These are phyloP conservation scores for Hypoxylon fuscum DNA, from an alignment of 495 filamentous ascomycete species.

Conservation along the genomic window DNA sequence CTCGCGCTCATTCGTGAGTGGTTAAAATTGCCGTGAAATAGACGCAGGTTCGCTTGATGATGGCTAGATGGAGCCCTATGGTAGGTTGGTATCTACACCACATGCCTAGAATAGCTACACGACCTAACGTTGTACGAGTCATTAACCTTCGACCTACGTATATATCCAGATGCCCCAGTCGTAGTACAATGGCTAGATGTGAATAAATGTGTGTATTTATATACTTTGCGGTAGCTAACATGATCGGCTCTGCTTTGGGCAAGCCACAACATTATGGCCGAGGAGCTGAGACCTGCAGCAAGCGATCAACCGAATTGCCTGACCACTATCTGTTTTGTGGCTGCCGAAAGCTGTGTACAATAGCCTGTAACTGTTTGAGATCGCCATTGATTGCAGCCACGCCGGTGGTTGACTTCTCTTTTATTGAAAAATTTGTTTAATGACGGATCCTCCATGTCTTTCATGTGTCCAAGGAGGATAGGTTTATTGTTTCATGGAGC, in stretches of 20 bases:
- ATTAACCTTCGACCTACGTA: neutral
- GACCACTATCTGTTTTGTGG: neutral
- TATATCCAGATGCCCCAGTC: neutral
- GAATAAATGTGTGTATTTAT: slow-evolving; percentile 1
- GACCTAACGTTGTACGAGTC: slow-evolving; percentile 1
- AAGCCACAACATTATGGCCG: neutral
- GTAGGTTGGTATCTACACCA: too few species aligned
- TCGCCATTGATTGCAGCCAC: too few species aligned
- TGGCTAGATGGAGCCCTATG: too few species aligned
- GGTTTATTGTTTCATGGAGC: neutral
- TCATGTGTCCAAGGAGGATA: neutral
- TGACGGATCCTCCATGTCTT: neutral
- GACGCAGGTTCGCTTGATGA: too few species aligned
- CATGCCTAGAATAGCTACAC: neutral
- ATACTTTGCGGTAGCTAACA: slow-evolving; percentile 12
- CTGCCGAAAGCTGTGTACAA: neutral
- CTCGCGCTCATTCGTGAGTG: too few species aligned
- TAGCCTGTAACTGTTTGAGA: neutral
- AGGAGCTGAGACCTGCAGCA: slow-evolving; percentile 11
- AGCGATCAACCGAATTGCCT: neutral
- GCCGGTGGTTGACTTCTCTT: neutral
- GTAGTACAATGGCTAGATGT: neutral
- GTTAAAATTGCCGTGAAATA: too few species aligned
- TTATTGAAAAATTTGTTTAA: neutral
- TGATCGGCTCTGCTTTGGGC: slow-evolving; percentile 15